phyloP scores from a whole-genome alignment of 2,329 filamentous ascomycete species.

The Fusarium nisikadoi region DNA sequence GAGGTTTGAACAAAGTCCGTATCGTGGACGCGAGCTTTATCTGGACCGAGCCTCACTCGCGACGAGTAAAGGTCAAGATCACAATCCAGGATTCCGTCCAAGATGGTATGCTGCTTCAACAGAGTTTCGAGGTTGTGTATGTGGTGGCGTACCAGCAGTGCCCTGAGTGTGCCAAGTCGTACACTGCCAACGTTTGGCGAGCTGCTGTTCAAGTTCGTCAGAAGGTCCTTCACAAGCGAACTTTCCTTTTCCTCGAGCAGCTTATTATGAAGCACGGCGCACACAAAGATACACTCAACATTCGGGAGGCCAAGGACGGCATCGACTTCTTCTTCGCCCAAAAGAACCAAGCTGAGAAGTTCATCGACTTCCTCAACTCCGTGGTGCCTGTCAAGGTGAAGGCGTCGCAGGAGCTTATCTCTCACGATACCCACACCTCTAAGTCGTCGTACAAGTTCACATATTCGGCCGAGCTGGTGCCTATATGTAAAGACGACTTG shows the following conservation, averaged over 20 bases:
- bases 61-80: slow-evolving; percentile 92
- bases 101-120: slow-evolving; percentile 79
- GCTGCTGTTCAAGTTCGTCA: slow-evolving; percentile 95
- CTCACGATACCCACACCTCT: slow-evolving; percentile 89
- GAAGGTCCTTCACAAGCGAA: slow-evolving; percentile 94
- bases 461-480: slow-evolving; percentile 88
- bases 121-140: slow-evolving; percentile 95
- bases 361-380: slow-evolving; percentile 89
- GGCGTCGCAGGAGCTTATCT: slow-evolving; percentile 86
- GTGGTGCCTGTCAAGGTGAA: slow-evolving; percentile 82
- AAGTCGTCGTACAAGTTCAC: slow-evolving; percentile 95
- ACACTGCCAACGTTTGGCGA: slow-evolving; percentile 95
- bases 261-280: slow-evolving; percentile 94
- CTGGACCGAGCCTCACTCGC: slow-evolving; percentile 97
- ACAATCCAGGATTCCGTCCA: slow-evolving; percentile 81
- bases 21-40: slow-evolving; percentile 97
- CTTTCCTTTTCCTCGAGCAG: slow-evolving; percentile 81
- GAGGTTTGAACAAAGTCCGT: slow-evolving; percentile 86
- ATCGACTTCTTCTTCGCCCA: slow-evolving; percentile 95
- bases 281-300: slow-evolving; percentile 94
- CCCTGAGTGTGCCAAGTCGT: slow-evolving; percentile 93
- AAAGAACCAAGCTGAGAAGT: slow-evolving; percentile 90
- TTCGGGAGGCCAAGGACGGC: slow-evolving; percentile 95
- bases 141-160: slow-evolving; percentile 93
- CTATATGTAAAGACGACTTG: slow-evolving; percentile 96